Evolutionary conservation across 1,284 basidiomycete species (phyloP), one percentile per base, ranked within the genome.

Genomic region (Phylloboletellus chloephorus): DNA sequence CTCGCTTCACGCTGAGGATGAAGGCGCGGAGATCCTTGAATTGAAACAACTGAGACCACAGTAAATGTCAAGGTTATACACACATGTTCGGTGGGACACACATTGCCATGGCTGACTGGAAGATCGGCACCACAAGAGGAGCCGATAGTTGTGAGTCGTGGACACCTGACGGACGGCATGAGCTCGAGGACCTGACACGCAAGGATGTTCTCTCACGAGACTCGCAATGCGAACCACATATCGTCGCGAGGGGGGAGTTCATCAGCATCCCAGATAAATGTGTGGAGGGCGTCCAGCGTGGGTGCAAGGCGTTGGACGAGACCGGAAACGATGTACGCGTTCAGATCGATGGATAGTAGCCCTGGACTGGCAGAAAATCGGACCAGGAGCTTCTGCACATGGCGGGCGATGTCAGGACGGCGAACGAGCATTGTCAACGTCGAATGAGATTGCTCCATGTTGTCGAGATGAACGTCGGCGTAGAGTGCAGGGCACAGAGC

Each of bases 211-310:
- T 65, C 74, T 53, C 57, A 85, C 83, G 73, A 75, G 42, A 72
- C 60, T 25, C 79, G 73, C 49, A 86, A 65, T 41, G 76, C 74
- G 46, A 79, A 73, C 82, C 82, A 86, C 78, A 86, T 79, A 47
- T 80, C 76, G 48, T 86, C 83, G 46, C 75, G 66, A 25, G 70
- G 73, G 2, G 82, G 73, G 23, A 76, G 61, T 51, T 82, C 81
- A 39, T 81, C 77, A 4, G 72, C 79, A 46, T 79, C 78, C 82
- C 82, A 86, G 22, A 73, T 62, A 51, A 86, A 86, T 8, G 66
- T 73, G 22, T 68, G 65, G 34, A 86, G 67, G 15, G 78, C 79
- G 41, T 85, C 82, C 30, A 86, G 60, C 31, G 65, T 59, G 49
- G 54, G 65, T 19, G 75, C 73, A 5, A 69, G 66, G 15, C 65